These are phyloP conservation scores for Leccinum sublutescens DNA, from an alignment of 768 basidiomycete genomes.

Conservation along the genomic window DNA sequence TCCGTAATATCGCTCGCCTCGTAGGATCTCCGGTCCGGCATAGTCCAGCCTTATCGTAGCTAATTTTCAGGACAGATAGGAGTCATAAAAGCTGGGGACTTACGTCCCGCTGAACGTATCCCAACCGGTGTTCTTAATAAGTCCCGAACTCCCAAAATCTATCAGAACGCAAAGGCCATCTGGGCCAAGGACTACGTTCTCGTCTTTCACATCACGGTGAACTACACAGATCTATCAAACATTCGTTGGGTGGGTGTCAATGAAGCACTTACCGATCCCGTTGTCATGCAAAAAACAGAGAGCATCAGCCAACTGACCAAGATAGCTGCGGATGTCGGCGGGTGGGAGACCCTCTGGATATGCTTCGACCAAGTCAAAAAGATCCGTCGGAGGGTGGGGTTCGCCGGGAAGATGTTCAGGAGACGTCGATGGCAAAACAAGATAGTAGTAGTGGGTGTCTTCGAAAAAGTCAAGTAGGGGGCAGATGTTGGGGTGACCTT, in stretches of 20 bases:
- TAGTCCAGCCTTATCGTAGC: constrained; percentile 69
- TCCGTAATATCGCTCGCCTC: constrained; percentile 91
- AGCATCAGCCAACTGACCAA: constrained; percentile 94
- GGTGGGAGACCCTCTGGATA: constrained; percentile 85
- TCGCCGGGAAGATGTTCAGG: constrained; percentile 55
- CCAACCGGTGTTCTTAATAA: constrained; percentile 82
- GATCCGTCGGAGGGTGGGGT: constrained; percentile 66
- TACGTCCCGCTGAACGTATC: constrained; percentile 92
- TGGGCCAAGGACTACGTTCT: constrained; percentile 86
- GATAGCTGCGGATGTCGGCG: constrained; percentile 70
- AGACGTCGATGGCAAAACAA: constrained; percentile 78
- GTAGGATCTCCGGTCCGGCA: constrained; percentile 93
- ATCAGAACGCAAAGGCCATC: constrained; percentile 87
- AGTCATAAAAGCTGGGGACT: constrained; percentile 35
- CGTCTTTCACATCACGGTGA: constrained; percentile 97
- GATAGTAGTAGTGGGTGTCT: constrained; percentile 93
- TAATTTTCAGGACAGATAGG: constrained; percentile 9
- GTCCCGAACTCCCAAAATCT: constrained; percentile 93
- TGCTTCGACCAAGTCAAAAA: constrained; percentile 93
- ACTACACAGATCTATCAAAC: constrained; percentile 43
- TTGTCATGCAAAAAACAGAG: constrained; percentile 84
- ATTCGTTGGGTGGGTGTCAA: constrained; percentile 2
- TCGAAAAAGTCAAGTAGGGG: constrained; percentile 96
- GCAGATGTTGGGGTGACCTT: constrained; percentile 95
- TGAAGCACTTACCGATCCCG: constrained; percentile 70